Base-by-base conservation (phyloP, 192 early-diverging fungal species). In the Mortierella claussenii region DNA sequence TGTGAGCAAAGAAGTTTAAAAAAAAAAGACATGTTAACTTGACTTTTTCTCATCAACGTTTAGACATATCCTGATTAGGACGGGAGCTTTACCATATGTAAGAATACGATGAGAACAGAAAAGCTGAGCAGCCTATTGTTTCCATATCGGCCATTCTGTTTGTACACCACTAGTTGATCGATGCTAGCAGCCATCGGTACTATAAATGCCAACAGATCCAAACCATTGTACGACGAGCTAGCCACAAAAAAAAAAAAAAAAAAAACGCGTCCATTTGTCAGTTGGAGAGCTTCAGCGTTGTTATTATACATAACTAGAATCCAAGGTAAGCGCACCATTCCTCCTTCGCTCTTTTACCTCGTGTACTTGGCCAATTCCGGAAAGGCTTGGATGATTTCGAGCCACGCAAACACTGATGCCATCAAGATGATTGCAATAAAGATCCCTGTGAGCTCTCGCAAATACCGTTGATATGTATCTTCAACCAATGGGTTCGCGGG, bases 391-490 rank as follows among this genome's bases (percentile, higher is more conserved):
- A 40, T 10, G 4, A 65, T 1, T 17, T 74, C 69, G 42, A 74
- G 69, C 61, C 60, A 74, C 2, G 65, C 42, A 26, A 74, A 74
- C 17, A 65, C 31, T 0, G 18, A 55, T 17, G 55, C 40, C 27
- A 74, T 21, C 1, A 24, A 48, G 7, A 64, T 34, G 23, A 74
- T 74, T 2, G 62, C 55, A 24, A 74, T 40, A 36, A 58, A 74
- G 12, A 43, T 20, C n/a, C 44, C 60, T 0, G 12, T 6, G 26
- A 71, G 54, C 3, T 23, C 4, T 17, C 44, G 31, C 21, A 30
- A 47, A 0, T 61, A 36, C 2, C 27, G 50, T n/a, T n/a, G n/a
- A n/a, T n/a, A n/a, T n/a, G n/a, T n/a, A n/a, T n/a, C n/a, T n/a
- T n/a, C n/a, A n/a, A n/a, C n/a, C n/a, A n/a, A n/a, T n/a, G n/a